These are phyloP conservation scores for Mimosa pudica DNA, from an alignment of 306 rosid genomes.

Conservation along the genomic window DNA sequence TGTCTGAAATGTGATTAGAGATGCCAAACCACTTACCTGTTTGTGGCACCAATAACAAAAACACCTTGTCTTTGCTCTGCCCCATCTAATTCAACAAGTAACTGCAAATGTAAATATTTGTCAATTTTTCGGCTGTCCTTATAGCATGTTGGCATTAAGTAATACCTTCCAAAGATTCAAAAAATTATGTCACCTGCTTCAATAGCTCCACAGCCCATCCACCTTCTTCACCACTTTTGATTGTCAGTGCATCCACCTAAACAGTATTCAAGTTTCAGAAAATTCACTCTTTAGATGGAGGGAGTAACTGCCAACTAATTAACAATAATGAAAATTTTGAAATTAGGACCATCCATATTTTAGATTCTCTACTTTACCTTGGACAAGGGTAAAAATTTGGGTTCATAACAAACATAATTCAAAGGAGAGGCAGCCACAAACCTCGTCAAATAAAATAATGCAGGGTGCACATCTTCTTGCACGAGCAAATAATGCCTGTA, in stretches of 20 bases:
- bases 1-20: conserved; percentile 5
- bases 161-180: not conserved
- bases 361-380: not conserved
- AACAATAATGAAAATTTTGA: not conserved
- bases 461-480: conserved; percentile 90
- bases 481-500: conserved; percentile 65
- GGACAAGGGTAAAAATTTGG: not conserved
- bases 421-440: conserved; percentile 41
- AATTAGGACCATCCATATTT: not conserved
- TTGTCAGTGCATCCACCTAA: conserved; percentile 90
- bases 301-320: not conserved
- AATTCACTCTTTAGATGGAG: no score
- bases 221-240: conserved; percentile 80
- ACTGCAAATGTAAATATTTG: conserved; percentile 34
- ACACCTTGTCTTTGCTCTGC: conserved; percentile 80
- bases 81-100: conserved; percentile 68
- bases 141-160: conserved; percentile 2
- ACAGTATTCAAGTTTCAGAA: conserved; percentile 13
- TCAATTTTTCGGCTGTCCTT: not conserved
- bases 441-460: conserved; percentile 88
- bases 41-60: conserved; percentile 94
- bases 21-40: conserved; percentile 55
- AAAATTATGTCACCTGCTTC: conserved; percentile 61
- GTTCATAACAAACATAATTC: not conserved
- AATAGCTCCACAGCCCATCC: conserved; percentile 76